phyloP scores from a whole-genome alignment of 2,329 filamentous ascomycete genomes.

The Diplodia seriata region DNA sequence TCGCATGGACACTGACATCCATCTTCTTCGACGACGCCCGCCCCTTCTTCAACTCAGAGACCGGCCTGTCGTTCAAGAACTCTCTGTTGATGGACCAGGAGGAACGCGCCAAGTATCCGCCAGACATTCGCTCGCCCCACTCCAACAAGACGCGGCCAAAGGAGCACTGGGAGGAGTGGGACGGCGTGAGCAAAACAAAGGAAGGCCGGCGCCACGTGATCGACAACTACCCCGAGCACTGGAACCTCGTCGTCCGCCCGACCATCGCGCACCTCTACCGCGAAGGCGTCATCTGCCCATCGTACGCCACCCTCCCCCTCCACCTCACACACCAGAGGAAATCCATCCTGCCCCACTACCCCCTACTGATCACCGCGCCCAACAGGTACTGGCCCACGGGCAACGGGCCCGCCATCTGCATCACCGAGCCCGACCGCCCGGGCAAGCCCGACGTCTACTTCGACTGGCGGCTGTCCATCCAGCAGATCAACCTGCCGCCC shows the following conservation, averaged over 20 bases:
- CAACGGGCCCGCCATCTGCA: constrained; percentile 49
- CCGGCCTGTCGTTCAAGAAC: constrained; percentile 46
- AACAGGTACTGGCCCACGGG: constrained; percentile 33
- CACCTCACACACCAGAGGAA: no score
- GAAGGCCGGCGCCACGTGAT: constrained; percentile 15
- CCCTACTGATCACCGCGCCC: constrained; percentile 6
- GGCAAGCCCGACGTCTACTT: constrained; percentile 53
- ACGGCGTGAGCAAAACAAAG: constrained; percentile 34
- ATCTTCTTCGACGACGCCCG: constrained; percentile 49
- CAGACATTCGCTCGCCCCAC: constrained; percentile 48
- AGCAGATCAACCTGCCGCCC: constrained; percentile 38
- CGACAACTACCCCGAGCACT: constrained; percentile 48
- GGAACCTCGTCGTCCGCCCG: constrained; percentile 51
- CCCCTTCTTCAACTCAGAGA: constrained; percentile 47
- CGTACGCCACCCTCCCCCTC: constrained; percentile 34
- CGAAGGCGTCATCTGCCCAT: constrained; percentile 52
- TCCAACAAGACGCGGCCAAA: constrained; percentile 49
- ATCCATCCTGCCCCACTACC: not conserved
- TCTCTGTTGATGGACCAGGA: constrained; percentile 50
- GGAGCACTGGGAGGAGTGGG: constrained; percentile 50
- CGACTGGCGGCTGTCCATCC: constrained; percentile 46
- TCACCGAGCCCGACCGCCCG: constrained; percentile 46
- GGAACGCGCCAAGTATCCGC: constrained; percentile 49
- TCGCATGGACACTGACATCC: constrained; percentile 47
- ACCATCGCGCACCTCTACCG: constrained; percentile 56